Evolutionary conservation across 2,329 filamentous ascomycete genomes (phyloP), one percentile per base, ranked within the genome.

Genomic region (Xylariales sp.): DNA sequence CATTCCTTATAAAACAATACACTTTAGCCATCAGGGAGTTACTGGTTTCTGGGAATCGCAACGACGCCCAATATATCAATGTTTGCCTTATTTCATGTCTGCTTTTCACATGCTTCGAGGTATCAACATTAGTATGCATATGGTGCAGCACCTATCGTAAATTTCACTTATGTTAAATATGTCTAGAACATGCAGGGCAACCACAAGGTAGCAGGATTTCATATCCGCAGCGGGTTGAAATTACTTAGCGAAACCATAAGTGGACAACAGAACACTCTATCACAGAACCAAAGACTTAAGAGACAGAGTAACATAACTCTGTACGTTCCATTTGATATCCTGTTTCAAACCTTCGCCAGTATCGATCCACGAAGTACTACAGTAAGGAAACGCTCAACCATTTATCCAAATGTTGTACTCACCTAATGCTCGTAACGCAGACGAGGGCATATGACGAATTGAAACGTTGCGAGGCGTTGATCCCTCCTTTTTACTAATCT

Each of bases 81-180:
- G 27, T 40, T n/a, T 40, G 38, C 16, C 33, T 40, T 13, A 37
- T 40, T 15, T 30, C 38, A 5, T 40, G 38, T 14, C 35, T 40
- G 17, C 33, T 40, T n/a, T 40, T 40, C 21, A 15, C 25, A 17
- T 36, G 33, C 14, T 40, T 40, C 19, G 38, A 40, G 32, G 38
- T 40, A 29, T 17, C 31, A n/a, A n/a, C n/a, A n/a, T n/a, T n/a
- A n/a, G n/a, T n/a, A n/a, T n/a, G n/a, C n/a, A n/a, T n/a, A n/a
- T n/a, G n/a, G n/a, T n/a, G n/a, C n/a, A n/a, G n/a, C n/a, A n/a
- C n/a, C n/a, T n/a, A n/a, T n/a, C n/a, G n/a, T n/a, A n/a, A n/a
- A n/a, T n/a, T n/a, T n/a, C n/a, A n/a, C n/a, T n/a, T 14, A 33
- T 30, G 29, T 21, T 39, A 18, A 6, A 17, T 5, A 17, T 33